Evolutionary conservation across 371 early-diverging fungal genomes (phyloP).

Genomic region (Rhizopus sp.): DNA sequence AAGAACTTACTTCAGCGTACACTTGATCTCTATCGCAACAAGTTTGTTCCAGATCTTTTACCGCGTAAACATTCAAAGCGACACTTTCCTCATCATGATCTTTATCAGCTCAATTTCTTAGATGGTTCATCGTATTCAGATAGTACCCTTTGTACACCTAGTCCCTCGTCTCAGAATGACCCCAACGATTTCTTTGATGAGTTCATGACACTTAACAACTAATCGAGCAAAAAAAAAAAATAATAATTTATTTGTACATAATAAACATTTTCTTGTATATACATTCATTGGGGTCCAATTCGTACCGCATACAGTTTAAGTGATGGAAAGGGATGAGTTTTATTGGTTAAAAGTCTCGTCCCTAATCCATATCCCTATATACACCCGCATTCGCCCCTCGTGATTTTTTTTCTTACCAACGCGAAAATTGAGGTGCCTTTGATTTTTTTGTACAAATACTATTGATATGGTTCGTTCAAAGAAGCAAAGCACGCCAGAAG

Average conservation of each 20-base stretch:
- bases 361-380: too few species aligned
- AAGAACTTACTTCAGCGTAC: slow-evolving; percentile 49
- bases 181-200: slow-evolving; percentile 33
- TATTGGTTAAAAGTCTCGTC: neutral
- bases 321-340: neutral
- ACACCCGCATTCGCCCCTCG: too few species aligned
- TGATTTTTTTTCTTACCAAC: neutral
- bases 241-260: neutral
- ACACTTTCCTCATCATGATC: neutral
- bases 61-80: slow-evolving; percentile 18
- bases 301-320: neutral
- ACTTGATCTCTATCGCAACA: slow-evolving; percentile 47
- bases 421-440: slow-evolving; percentile 6
- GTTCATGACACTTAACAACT: slow-evolving; percentile 37
- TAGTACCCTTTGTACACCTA: slow-evolving; percentile 35
- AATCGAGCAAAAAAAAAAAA: slow-evolving; percentile 13
- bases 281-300: neutral
- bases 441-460: slow-evolving; percentile 10
- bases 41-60: slow-evolving; percentile 41
- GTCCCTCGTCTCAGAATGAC: slow-evolving; percentile 24
- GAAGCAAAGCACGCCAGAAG: slow-evolving; percentile 35
- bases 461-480: slow-evolving; percentile 27
- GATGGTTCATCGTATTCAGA: slow-evolving; percentile 3
- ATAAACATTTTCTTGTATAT: neutral
- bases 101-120: slow-evolving; percentile 7